Conservation (phyloP, 2,329 filamentous ascomycete genomes). For the Colletotrichum sp. region DNA sequence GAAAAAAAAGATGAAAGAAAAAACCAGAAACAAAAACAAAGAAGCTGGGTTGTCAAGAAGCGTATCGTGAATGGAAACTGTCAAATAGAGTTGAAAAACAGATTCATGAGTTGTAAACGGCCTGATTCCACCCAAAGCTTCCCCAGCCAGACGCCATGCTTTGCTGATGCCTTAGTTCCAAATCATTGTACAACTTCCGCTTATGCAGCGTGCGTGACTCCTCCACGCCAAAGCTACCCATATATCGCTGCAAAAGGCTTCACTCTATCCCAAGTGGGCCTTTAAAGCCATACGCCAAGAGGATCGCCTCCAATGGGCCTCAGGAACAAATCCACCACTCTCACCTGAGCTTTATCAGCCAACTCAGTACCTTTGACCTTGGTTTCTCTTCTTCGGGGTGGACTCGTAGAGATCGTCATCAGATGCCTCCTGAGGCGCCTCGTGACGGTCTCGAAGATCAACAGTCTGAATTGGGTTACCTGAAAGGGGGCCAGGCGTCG, state of each 20-base stretch:
- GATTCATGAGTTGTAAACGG: not conserved
- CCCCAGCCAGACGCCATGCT: conserved; percentile 8
- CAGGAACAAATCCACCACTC: not conserved
- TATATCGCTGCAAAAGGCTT: not conserved
- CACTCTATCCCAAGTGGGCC: not conserved
- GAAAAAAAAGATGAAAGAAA: no score
- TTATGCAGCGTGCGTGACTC: not conserved
- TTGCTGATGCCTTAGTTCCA: conserved; percentile 5
- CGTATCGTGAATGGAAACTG: not conserved
- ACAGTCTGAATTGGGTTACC: conserved; percentile 15
- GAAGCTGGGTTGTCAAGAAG: not conserved
- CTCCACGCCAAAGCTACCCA: not conserved
- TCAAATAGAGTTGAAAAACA: not conserved
- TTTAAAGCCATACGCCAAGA: not conserved
- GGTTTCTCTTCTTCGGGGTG: conserved; percentile 39
- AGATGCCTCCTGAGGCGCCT: conserved; percentile 20
- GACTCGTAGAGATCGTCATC: conserved; percentile 48
- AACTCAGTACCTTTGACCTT: conserved; percentile 30
- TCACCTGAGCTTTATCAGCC: not conserved
- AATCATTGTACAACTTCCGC: not conserved
- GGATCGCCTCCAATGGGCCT: not conserved
- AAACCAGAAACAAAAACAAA: not conserved
- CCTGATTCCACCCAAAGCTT: not conserved
- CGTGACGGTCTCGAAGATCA: conserved; percentile 21
- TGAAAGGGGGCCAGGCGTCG: conserved; percentile 7